phyloP scores from a whole-genome alignment of 805 yeast species.

The Naumovozyma castellii region DNA sequence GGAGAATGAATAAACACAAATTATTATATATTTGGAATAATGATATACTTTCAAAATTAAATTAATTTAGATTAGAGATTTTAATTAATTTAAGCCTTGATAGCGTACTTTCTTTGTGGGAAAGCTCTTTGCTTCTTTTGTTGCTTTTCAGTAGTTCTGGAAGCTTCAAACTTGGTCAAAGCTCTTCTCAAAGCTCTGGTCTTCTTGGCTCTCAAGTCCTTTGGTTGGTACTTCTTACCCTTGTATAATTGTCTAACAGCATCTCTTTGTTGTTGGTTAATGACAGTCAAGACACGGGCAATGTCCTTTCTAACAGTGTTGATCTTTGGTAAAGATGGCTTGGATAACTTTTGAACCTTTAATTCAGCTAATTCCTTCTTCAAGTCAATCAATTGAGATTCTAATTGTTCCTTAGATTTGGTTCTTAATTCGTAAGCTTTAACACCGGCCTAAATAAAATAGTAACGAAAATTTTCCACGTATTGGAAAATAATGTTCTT shows the following conservation, averaged over 20 bases:
- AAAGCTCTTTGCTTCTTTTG: slow-evolving; percentile 86
- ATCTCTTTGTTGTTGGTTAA: slow-evolving; percentile 94
- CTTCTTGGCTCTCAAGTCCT: slow-evolving; percentile 98
- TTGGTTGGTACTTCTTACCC: slow-evolving; percentile 93
- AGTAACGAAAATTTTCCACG: not conserved
- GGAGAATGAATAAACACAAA: not conserved
- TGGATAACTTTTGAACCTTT: slow-evolving; percentile 90
- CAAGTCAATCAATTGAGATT: slow-evolving; percentile 86
- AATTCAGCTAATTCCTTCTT: slow-evolving; percentile 93
- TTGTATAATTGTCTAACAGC: slow-evolving; percentile 90
- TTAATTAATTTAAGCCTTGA: slow-evolving; percentile 69
- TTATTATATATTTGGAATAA: too few species aligned
- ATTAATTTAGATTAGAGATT: too few species aligned
- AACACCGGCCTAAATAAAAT: slow-evolving; percentile 55
- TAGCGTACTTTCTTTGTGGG: slow-evolving; percentile 98
- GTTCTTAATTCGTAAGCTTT: slow-evolving; percentile 95
- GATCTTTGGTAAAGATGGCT: slow-evolving; percentile 91
- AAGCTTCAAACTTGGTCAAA: slow-evolving; percentile 79
- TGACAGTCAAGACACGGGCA: slow-evolving; percentile 95
- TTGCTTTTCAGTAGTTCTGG: slow-evolving; percentile 76
- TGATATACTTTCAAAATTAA: too few species aligned
- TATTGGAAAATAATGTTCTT: not conserved
- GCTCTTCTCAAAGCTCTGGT: slow-evolving; percentile 99
- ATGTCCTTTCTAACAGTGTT: slow-evolving; percentile 96
- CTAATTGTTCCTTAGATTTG: slow-evolving; percentile 94